Base-by-base conservation (phyloP, 306 rosid genomes). In the Acacia crassicarpa region DNA sequence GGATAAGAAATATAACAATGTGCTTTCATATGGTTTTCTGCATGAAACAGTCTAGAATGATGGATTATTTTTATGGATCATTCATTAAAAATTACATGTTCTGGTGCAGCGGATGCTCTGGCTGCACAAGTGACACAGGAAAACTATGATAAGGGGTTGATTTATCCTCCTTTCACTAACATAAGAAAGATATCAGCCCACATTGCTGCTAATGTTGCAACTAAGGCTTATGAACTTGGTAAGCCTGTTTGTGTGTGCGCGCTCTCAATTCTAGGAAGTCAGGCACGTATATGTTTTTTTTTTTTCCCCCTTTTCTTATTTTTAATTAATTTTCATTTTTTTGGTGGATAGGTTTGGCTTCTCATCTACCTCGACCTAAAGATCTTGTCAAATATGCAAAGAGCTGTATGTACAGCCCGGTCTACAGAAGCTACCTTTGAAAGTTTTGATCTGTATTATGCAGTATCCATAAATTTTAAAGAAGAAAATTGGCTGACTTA, bases 401-500 rank as follows among this genome's bases (percentile, higher is more conserved):
- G 79, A 91, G 98, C 87, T 93, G 94, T 89, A 95, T 95, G 99
- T 95, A 95, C 91, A 89, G 98, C 93, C 98, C 98, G 6, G 63
- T 82, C 78, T 93, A 93, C 90, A 74, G 97, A 77, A 91, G 83
- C 91, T 92, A 92, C 78, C 99, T 86, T 84, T 92, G 67, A 93
- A 71, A 40, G 44, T 65, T 72, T 71, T 75, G 46, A 67, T 76
- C 69, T 56, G 73, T 9, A 16, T 69, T 61, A 72, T 59, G 63
- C 20, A 46, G 17, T 48, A 48, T 35, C 27, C 19, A 25, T 35
- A 41, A 54, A 77, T 20, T 23, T 54, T 62, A 78, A 72, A 75
- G 75, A 78, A 38, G 72, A 30, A 30, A 49, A 49, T 78, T 76
- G 65, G 56, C 72, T 2, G 27, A 56, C 66, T 65, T 30, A 65